phyloP scores from a whole-genome alignment of 2,329 filamentous ascomycete genomes.

The Fusarium penzigii region DNA sequence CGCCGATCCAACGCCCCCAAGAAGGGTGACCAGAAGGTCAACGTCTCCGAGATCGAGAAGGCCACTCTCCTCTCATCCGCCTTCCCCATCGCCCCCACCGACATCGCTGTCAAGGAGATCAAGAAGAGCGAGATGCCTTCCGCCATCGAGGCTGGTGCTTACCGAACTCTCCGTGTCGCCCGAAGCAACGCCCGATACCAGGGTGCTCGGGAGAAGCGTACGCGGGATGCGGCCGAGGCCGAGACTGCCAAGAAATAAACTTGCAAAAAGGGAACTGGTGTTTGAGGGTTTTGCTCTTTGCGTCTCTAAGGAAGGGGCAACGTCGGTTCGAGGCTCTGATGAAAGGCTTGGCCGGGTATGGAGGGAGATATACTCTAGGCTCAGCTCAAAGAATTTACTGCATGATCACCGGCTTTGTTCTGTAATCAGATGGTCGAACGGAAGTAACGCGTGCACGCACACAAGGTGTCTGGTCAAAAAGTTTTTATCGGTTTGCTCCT shows the following conservation, averaged over 20 bases:
- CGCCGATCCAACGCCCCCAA: slow-evolving; percentile 92
- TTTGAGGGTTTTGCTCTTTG: slow-evolving; percentile 46
- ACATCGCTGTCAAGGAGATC: slow-evolving; percentile 70
- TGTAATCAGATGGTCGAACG: slow-evolving; percentile 34
- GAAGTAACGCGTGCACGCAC: slow-evolving; percentile 27
- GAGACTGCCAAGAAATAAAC: slow-evolving; percentile 84
- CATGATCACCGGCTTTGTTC: slow-evolving; percentile 42
- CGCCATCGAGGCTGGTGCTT: slow-evolving; percentile 79
- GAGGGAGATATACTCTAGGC: slow-evolving; percentile 42
- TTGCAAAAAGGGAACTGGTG: slow-evolving; percentile 43
- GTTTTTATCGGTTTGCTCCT: slow-evolving; percentile 3
- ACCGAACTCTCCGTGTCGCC: slow-evolving; percentile 79
- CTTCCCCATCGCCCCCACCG: slow-evolving; percentile 73
- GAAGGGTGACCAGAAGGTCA: slow-evolving; percentile 89
- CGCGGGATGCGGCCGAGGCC: slow-evolving; percentile 82
- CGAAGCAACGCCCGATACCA: slow-evolving; percentile 79
- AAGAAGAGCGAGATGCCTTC: slow-evolving; percentile 79
- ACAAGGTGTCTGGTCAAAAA: slow-evolving; percentile 18
- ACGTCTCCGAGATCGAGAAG: slow-evolving; percentile 66
- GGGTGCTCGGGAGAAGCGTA: slow-evolving; percentile 91
- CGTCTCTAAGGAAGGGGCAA: slow-evolving; percentile 41
- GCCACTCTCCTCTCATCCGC: slow-evolving; percentile 47
- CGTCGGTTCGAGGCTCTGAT: slow-evolving; percentile 40
- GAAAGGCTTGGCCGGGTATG: slow-evolving; percentile 38
- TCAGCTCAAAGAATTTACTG: slow-evolving; percentile 44